phyloP scores from a whole-genome alignment of 2,329 filamentous ascomycete species.

The Fonsecaea monophora region DNA sequence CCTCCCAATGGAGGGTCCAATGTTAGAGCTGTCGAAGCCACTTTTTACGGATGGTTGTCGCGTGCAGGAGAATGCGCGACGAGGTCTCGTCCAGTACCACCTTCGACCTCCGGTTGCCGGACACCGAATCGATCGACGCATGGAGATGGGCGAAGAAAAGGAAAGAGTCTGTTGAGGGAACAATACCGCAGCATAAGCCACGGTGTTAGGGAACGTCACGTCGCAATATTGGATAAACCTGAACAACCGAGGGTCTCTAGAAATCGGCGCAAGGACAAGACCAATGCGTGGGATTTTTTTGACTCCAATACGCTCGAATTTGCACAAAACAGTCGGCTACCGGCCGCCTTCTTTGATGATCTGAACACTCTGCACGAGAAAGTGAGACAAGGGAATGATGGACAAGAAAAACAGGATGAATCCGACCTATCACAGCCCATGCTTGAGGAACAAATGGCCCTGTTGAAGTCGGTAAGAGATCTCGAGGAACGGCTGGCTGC shows the following conservation, averaged over 20 bases:
- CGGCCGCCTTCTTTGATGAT: slow-evolving; percentile 37
- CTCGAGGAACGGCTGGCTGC: slow-evolving; percentile 39
- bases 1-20: not conserved
- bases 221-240: not conserved
- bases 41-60: slow-evolving; percentile 19
- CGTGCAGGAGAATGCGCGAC: not conserved
- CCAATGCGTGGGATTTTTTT: slow-evolving; percentile 26
- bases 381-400: slow-evolving; percentile 31
- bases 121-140: not conserved
- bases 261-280: not conserved
- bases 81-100: not conserved
- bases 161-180: not conserved
- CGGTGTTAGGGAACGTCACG: not conserved
- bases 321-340: slow-evolving; percentile 33
- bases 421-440: slow-evolving; percentile 32
- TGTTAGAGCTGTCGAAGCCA: slow-evolving; percentile 9
- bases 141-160: slow-evolving; percentile 9
- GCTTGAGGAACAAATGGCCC: slow-evolving; percentile 34
- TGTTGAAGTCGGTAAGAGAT: slow-evolving; percentile 38
- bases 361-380: slow-evolving; percentile 31
- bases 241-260: no score
- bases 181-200: slow-evolving; percentile 21
- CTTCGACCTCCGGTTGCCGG: not conserved
- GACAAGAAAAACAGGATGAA: slow-evolving; percentile 48
- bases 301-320: slow-evolving; percentile 35